Evolutionary conservation across 108 stramenopile species (phyloP).

Genomic region (Skeletonema costatum): DNA sequence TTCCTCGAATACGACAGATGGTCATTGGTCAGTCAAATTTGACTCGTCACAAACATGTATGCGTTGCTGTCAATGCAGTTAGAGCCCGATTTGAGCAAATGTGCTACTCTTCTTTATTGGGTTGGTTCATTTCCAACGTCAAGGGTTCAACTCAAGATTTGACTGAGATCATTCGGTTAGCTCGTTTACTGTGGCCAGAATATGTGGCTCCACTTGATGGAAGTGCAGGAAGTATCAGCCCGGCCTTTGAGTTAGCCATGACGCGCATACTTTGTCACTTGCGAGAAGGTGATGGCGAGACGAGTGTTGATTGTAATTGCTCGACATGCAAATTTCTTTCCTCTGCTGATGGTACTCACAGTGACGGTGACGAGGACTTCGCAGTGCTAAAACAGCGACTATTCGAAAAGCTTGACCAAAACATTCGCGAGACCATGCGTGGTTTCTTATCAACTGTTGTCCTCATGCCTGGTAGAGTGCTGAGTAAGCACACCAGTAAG

Average conservation of each 20-base stretch:
- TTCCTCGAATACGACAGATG: conserved; percentile 23
- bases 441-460: conserved; percentile 23
- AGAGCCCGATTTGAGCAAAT: conserved; percentile 15
- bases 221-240: not conserved
- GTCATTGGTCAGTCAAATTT: conserved; percentile 15
- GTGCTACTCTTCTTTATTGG: conserved; percentile 53
- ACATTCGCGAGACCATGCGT: conserved; percentile 36
- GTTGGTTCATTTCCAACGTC: conserved; percentile 52
- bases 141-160: conserved; percentile 61
- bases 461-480: conserved; percentile 37
- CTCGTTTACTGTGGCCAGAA: conserved; percentile 61
- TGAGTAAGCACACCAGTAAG: conserved; percentile 10
- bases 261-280: conserved; percentile 22
- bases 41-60: conserved; percentile 5
- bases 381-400: conserved; percentile 18
- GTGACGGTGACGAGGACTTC: not conserved
- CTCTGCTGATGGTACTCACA: not conserved
- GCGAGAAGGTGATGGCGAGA: not conserved
- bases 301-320: conserved; percentile 2
- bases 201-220: conserved; percentile 50
- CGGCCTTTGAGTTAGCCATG: not conserved
- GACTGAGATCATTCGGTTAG: conserved; percentile 56
- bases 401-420: conserved; percentile 32
- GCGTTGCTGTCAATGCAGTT: not conserved
- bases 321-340: conserved; percentile 7